Base-by-base conservation (phyloP, 495 filamentous ascomycete species). In the Penicillium lagena region DNA sequence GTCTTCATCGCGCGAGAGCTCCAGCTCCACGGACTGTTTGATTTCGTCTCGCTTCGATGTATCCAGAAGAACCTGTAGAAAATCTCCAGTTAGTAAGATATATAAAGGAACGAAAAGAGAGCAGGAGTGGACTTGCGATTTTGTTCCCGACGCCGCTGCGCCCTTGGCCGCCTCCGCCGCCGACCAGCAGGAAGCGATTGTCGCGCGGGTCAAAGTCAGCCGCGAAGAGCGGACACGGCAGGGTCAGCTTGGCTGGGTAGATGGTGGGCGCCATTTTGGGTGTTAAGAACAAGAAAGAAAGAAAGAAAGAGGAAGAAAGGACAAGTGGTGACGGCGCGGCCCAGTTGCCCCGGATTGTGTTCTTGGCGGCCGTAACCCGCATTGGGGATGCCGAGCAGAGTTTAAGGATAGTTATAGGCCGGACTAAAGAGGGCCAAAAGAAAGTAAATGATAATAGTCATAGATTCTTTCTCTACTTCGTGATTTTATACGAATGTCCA, bases 61-160 rank as follows among this genome's bases (percentile, higher is more conserved):
- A 56, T 93, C 83, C 28, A 96, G 69, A 28, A 89, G 66, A 17
- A 78, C 83, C 86, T 88, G 50, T 38, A 36, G 15, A 6, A 6
- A 3, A 4, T 6, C 22, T 4, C 22, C 22, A 22, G 22, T 22
- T 6, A 22, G 22, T 22, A 4, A 22, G 22, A 22, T 22, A 22
- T 4, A 6, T 22, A 22, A 15, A 22, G 17, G 40, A 15, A 22
- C 14, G 40, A 10, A 37, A 44, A 42, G 36, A 17, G 49, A 39
- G 47, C 41, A 29, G 22, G 4, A 22, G 6, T 4, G 4, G 22
- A 70, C 79, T 70, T 60, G 85, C 87, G 61, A 97, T 89, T 67
- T 90, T 91, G 66, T 96, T 98, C 28, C 81, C 80, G 30, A 96
- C 88, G 37, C 90, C 93, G 56, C 77, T 93, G 45, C 83, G 80